Base-by-base conservation (phyloP, 2,329 filamentous ascomycete genomes). In the Elsinoe arachidis region DNA sequence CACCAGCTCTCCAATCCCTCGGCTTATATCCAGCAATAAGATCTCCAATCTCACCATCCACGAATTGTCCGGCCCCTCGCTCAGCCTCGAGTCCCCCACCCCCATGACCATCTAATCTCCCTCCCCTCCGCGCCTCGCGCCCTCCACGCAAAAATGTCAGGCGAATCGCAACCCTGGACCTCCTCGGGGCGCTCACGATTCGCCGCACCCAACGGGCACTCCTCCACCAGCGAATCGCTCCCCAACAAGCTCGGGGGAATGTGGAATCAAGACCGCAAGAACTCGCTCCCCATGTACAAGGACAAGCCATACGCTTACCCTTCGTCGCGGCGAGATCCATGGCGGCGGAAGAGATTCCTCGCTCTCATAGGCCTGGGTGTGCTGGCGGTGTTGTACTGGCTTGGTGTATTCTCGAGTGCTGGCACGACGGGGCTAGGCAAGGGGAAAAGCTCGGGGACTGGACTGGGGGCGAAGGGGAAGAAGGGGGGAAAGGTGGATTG, bases 251-350 rank as follows among this genome's bases (percentile, higher is more conserved):
- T 89, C 35, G 80, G 80, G 53, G 78, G 77, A 59, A 79, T 90
- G 60, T 84, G 91, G 61, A 81, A 84, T 37, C 72, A 73, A 52
- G 75, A 78, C 49, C 77, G 80, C 73, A 71, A 70, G 60, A 77
- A 83, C 23, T 64, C 65, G 58, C 76, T 99, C 61, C 93, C 93
- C 46, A 91, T 97, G 87, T 99, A 99, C 77, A 99, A 99, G 74
- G 93, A 99, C 74, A 99, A 99, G 72, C 93, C 93, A n/a, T 93
- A 88, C 69, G 80, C 79, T 53, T 85, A 88, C 65, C 78, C 81
- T 43, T 74, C 78, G 34, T 82, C 81, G 14, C 80, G 81, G 65
- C 76, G 78, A 61, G 77, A 78, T 54, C 78, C 82, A 34, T 72
- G 82, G 64, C 80, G 80, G 70, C 80, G 81, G 65, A 88, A 86